These are phyloP conservation scores for Sporisorium iseilematis-ciliati DNA, from an alignment of 1,284 basidiomycete species.

Conservation along the genomic window DNA sequence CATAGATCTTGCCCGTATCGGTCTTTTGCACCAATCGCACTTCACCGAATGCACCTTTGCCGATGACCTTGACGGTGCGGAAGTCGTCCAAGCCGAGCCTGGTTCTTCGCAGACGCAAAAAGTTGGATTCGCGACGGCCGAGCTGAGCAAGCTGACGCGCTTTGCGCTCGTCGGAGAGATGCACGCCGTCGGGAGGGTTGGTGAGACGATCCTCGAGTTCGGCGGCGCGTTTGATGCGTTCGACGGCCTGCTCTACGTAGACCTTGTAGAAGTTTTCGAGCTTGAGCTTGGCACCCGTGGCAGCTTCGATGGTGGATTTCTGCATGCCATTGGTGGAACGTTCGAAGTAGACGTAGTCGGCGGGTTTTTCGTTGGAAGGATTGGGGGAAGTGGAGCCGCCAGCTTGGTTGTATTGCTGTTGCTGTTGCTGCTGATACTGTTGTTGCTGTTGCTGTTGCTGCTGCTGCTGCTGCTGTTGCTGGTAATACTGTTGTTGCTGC, in stretches of 20 bases:
- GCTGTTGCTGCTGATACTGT: slow-evolving; percentile 37
- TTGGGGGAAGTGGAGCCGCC: slow-evolving; percentile 43
- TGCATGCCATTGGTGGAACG: slow-evolving; percentile 85
- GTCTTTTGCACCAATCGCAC: slow-evolving; percentile 95
- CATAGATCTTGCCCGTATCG: slow-evolving; percentile 97
- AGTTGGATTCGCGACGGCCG: slow-evolving; percentile 82
- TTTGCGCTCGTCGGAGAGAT: slow-evolving; percentile 80
- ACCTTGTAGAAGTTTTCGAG: slow-evolving; percentile 98
- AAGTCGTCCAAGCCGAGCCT: slow-evolving; percentile 94
- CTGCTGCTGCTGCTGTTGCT: slow-evolving; percentile 14
- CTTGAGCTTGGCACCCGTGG: slow-evolving; percentile 95
- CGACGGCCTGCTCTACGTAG: slow-evolving; percentile 89
- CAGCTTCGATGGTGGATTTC: slow-evolving; percentile 87
- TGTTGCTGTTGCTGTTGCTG: slow-evolving; percentile 35
- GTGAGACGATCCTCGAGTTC: slow-evolving; percentile 88
- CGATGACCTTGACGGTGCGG: slow-evolving; percentile 97
- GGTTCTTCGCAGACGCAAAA: slow-evolving; percentile 88
- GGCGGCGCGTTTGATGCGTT: slow-evolving; percentile 88
- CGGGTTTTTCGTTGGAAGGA: slow-evolving; percentile 70
- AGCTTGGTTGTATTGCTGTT: slow-evolving; percentile 30
- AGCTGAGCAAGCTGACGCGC: slow-evolving; percentile 90
- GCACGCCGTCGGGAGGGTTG: slow-evolving; percentile 59
- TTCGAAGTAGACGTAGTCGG: slow-evolving; percentile 95
- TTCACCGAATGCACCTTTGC: slow-evolving; percentile 98
- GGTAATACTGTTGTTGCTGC: slow-evolving; percentile 23